These are phyloP conservation scores for Trametes sp. DNA, from an alignment of 1,284 basidiomycete genomes.

Conservation along the genomic window DNA sequence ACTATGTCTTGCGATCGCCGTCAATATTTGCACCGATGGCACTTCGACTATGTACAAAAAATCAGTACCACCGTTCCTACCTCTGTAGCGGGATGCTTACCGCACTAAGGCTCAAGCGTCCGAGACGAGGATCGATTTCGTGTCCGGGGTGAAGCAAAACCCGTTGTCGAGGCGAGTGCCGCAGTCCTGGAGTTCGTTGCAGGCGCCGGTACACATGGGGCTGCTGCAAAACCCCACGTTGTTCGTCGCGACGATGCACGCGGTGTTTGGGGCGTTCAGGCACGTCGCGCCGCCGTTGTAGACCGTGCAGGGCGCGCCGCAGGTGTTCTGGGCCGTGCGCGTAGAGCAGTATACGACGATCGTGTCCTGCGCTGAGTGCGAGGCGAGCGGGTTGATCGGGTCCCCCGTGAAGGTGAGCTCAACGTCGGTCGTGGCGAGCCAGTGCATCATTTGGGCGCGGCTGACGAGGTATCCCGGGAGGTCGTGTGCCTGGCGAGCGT, in stretches of 20 bases:
- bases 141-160: slow-evolving; percentile 1
- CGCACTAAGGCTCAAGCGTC: neutral
- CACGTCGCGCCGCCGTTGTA: slow-evolving; percentile 4
- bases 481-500: too few species aligned
- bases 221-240: neutral
- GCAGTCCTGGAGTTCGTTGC: neutral
- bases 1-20: too few species aligned
- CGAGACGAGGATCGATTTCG: neutral
- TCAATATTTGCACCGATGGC: too few species aligned
- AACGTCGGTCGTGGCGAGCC: too few species aligned
- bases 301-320: slow-evolving; percentile 1
- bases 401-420: neutral
- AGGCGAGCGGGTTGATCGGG: neutral
- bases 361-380: neutral
- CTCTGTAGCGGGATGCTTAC: too few species aligned
- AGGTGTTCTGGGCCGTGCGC: neutral
- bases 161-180: neutral
- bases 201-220: neutral
- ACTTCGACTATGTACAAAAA: too few species aligned
- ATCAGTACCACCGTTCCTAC: too few species aligned
- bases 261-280: neutral
- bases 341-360: neutral
- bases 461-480: too few species aligned
- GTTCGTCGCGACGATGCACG: neutral
- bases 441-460: too few species aligned